Evolutionary conservation across 192 early-diverging fungal species (phyloP), one percentile per base, ranked within the genome.

Genomic region (Spizellomyces punctatus): DNA sequence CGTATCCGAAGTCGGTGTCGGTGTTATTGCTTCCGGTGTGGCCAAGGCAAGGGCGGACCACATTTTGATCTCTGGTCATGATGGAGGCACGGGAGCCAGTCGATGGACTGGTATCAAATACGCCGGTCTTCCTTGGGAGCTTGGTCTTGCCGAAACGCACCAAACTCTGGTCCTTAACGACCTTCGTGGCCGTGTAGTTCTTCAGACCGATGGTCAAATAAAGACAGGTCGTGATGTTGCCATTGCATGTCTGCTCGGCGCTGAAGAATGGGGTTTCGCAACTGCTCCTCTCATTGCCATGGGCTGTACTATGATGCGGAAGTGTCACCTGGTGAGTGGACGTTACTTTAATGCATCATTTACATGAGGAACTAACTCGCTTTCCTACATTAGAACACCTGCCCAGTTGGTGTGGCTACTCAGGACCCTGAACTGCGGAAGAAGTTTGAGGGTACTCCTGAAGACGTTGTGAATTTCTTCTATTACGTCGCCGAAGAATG

Each of bases 241-340:
- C 7, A 89, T 99, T 79, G 95, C 97, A 4, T 95, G 95, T 81
- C 84, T 99, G 79, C 88, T 99, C 58, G 97, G 97, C 69, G 97
- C 96, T 59, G 97, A 99, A 78, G 97, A 99, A 84, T 98, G 94
- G 90, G 97, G 97, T 41, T 99, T 99, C 72, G 97, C 97, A 59
- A 99, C 97, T 4, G 92, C 95, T 22, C 97, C 97, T n/a, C 86
- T 99, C 73, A 96, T 99, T 73, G 93, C 95, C 19, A 85, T 98
- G 76, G 97, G 97, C 55, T 98, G 96, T 81, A 94, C 89, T 68
- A 96, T 97, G 91, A 91, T 99, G 93, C 85, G 95, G 52, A 94
- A 94, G 75, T 85, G 83, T 47, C 82, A 83, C 67, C 27, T 36
- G 3, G 58, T 82, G 48, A 36, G 17, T 16, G 27, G 59, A 19